Percentiles rank a stretch among this genome's conserved stretches.
Conservation (phyloP, 768 basidiomycete species). For the Boletus bicolor region DNA sequence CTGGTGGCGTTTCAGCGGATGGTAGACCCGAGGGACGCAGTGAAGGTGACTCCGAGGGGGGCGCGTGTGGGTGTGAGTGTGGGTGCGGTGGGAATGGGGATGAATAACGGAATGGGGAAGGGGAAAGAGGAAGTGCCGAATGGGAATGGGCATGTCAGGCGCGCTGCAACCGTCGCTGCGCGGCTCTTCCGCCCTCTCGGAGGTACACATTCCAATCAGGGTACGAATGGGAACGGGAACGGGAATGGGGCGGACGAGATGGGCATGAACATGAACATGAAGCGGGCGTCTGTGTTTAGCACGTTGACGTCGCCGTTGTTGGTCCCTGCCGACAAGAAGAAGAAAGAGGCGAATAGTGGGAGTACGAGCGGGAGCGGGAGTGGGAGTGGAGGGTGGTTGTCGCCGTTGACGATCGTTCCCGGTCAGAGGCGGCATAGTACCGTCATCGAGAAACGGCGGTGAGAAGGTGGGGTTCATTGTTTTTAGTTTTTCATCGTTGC, state of each 20-base stretch:
- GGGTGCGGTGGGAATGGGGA: no score
- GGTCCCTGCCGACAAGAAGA: conserved; percentile 2
- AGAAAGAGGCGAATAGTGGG: neutral
- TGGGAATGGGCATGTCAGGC: conserved; percentile 2
- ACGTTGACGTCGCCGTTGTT: conserved; percentile 2
- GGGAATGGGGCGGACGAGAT: conserved; percentile 8
- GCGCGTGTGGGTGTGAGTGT: neutral
- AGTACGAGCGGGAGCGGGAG: conserved; percentile 2
- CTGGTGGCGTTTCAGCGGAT: conserved; percentile 70
- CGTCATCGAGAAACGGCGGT: conserved; percentile 2
- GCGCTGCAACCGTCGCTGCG: conserved; percentile 17
- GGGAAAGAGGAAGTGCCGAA: neutral
- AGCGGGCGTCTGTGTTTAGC: conserved; percentile 18
- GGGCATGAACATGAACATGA: conserved; percentile 14
- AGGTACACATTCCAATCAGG: neutral
- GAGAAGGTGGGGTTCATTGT: neutral
- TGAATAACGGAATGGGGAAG: no score
- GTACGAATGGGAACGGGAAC: neutral
- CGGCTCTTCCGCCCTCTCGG: conserved; percentile 18
- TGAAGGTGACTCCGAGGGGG: neutral
- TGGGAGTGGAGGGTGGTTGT: conserved; percentile 8
- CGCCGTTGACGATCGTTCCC: neutral
- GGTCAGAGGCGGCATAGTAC: conserved; percentile 8
- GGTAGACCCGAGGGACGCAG: conserved; percentile 48
- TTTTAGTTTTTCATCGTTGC: neutral